Conservation (phyloP, 108 stramenopile genomes). For the Pseudonitzschia multiseries region DNA sequence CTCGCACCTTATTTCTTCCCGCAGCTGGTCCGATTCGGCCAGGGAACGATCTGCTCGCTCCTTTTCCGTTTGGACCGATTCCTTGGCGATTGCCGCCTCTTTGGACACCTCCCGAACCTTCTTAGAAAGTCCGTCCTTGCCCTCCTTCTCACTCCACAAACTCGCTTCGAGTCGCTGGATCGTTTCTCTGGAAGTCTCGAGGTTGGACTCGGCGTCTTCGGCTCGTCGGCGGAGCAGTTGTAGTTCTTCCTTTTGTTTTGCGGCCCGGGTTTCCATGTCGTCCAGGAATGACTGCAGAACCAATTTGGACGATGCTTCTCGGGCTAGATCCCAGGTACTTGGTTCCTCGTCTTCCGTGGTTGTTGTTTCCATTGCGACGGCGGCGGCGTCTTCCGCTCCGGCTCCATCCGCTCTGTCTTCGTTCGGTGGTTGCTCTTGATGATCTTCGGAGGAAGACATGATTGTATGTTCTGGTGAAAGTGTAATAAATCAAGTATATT, state of each 20-base stretch:
- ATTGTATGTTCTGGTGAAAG: background rate
- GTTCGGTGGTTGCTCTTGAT: background rate
- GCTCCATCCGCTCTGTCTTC: background rate
- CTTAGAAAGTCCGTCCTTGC: slow-evolving; percentile 5
- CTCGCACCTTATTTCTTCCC: slow-evolving; percentile 74
- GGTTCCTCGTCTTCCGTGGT: background rate
- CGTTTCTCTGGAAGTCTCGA: background rate
- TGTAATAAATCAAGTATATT: too few relatives aligned
- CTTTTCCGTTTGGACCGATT: slow-evolving; percentile 9
- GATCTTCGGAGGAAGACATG: slow-evolving; percentile 7
- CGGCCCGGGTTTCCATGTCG: slow-evolving; percentile 24
- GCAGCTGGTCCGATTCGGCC: slow-evolving; percentile 58
- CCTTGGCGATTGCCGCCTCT: background rate
- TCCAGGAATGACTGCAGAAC: slow-evolving; percentile 27
- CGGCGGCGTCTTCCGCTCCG: background rate
- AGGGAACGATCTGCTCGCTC: slow-evolving; percentile 52
- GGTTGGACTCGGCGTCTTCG: slow-evolving; percentile 2
- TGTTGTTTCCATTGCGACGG: slow-evolving; percentile 1
- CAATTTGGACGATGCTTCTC: slow-evolving; percentile 23
- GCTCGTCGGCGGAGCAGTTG: slow-evolving; percentile 4
- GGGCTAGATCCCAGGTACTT: slow-evolving; percentile 26
- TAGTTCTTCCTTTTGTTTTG: slow-evolving; percentile 27
- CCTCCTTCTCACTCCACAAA: background rate
- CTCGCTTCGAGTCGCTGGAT: background rate
- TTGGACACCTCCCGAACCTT: background rate